Percentiles rank a stretch among this genome's conserved stretches.
Evolutionary conservation across 23 red algal genomes (phyloP).

Genomic region (Gracilaria domingensis): DNA sequence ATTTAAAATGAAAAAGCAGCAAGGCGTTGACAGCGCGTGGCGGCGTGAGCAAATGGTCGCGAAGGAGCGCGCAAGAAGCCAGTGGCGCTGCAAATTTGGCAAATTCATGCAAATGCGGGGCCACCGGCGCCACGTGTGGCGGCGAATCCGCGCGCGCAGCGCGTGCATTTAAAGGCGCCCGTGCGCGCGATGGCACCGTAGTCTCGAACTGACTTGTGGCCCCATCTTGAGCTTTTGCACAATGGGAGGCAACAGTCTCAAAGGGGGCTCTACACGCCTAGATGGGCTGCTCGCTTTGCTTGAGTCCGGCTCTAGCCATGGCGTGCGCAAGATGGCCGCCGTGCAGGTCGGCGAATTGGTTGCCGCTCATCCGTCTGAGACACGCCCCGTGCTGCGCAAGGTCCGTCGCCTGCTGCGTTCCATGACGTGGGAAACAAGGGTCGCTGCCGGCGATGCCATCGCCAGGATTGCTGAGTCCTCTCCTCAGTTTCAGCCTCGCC

Average conservation of each 20-base stretch:
- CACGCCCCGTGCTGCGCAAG: slow-evolving; percentile 59
- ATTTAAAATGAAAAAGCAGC: neutral
- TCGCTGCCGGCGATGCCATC: slow-evolving; percentile 86
- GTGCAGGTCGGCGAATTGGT: slow-evolving; percentile 85
- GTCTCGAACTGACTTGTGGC: no score
- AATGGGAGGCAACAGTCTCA: slow-evolving; percentile 75
- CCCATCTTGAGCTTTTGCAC: slow-evolving; percentile 28
- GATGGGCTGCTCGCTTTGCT: slow-evolving; percentile 87
- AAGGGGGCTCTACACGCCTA: slow-evolving; percentile 71
- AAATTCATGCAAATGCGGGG: slow-evolving; percentile 6
- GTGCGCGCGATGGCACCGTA: neutral
- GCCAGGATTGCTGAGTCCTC: slow-evolving; percentile 79
- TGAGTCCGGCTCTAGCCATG: slow-evolving; percentile 63
- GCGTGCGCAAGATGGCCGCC: slow-evolving; percentile 88
- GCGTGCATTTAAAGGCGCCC: slow-evolving; percentile 20
- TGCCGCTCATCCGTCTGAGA: slow-evolving; percentile 75
- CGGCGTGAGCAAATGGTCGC: slow-evolving; percentile 13
- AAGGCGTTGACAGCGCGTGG: slow-evolving; percentile 2
- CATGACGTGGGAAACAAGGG: slow-evolving; percentile 81
- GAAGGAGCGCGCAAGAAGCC: neutral
- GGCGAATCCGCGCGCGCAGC: neutral
- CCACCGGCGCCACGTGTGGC: slow-evolving; percentile 6
- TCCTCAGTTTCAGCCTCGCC: slow-evolving; percentile 49
- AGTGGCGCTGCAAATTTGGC: neutral
- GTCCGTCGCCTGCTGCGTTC: slow-evolving; percentile 74